A percentile compares a stretch with the other conserved stretches of the same genome.
These are phyloP conservation scores for Saturnispora besseyi DNA, from an alignment of 805 yeast species.

Conservation along the genomic window DNA sequence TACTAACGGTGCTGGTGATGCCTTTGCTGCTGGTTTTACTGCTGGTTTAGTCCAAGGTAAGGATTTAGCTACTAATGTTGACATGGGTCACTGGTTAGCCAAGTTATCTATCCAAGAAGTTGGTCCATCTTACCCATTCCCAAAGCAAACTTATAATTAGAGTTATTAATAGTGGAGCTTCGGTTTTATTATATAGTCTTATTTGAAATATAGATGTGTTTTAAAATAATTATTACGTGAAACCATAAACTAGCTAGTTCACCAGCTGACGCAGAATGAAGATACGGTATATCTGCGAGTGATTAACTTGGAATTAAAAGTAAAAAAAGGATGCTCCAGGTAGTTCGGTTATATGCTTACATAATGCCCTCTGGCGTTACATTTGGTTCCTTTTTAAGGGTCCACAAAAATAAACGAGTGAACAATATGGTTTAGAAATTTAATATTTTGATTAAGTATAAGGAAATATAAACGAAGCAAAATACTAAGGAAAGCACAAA, in stretches of 20 bases:
- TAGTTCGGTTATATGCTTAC: not conserved
- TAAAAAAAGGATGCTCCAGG: not conserved
- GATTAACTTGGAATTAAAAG: not conserved
- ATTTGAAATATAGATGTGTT: not conserved
- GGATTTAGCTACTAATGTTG: conserved; percentile 48
- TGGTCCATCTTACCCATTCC: conserved; percentile 90
- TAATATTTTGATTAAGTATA: not conserved
- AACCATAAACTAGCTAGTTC: no score
- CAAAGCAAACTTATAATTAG: conserved; percentile 45
- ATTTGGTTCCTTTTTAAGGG: no score
- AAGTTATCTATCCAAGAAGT: conserved; percentile 81
- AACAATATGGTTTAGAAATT: no score
- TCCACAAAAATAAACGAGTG: no score
- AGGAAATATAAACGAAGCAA: not conserved
- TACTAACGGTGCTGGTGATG: conserved; percentile 99
- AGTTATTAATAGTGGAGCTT: conserved; percentile 15
- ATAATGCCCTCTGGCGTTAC: no score
- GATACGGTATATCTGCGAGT: no score
- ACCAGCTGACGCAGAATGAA: no score
- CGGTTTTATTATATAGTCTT: conserved; percentile 43
- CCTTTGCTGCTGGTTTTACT: conserved; percentile 92
- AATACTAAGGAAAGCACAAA: not conserved
- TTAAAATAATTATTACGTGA: not conserved
- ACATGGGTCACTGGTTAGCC: conserved; percentile 96
- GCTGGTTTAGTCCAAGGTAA: conserved; percentile 79